These are phyloP conservation scores for Clavaria fumosa DNA, from an alignment of 768 basidiomycete genomes.

Conservation along the genomic window DNA sequence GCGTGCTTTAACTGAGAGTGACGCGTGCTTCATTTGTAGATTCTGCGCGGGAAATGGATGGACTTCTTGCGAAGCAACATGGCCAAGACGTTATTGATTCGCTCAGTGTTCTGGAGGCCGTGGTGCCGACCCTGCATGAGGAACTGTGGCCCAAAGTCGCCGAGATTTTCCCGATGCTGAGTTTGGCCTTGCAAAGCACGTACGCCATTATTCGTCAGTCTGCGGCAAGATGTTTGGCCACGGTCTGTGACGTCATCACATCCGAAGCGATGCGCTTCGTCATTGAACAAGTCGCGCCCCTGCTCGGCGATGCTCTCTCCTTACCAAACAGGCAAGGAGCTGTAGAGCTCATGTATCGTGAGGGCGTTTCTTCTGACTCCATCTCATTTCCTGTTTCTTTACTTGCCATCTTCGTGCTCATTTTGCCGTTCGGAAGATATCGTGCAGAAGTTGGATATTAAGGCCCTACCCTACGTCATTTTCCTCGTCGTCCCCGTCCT, in stretches of 20 bases:
- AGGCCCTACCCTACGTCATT: conserved; percentile 89
- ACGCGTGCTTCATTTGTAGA: conserved; percentile 25
- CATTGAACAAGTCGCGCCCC: conserved; percentile 71
- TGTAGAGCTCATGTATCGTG: conserved; percentile 82
- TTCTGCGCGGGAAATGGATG: conserved; percentile 42
- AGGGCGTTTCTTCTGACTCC: too few species aligned
- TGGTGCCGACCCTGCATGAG: conserved; percentile 60
- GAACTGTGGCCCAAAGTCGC: conserved; percentile 53
- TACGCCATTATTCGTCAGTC: conserved; percentile 85
- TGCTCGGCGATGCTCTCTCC: conserved; percentile 63
- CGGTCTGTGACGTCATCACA: conserved; percentile 76
- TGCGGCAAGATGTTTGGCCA: conserved; percentile 76
- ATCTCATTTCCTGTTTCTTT: too few species aligned
- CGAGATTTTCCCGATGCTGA: conserved; percentile 62
- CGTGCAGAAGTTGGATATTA: conserved; percentile 82
- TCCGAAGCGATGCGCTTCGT: conserved; percentile 77
- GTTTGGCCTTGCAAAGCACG: conserved; percentile 64
- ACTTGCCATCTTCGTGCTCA: conserved; percentile 7
- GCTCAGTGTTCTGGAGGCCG: conserved; percentile 74
- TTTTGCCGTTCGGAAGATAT: conserved; percentile 51
- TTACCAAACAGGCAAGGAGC: conserved; percentile 76
- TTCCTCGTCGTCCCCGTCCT: conserved; percentile 94
- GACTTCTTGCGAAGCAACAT: conserved; percentile 48
- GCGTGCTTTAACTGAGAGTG: conserved; percentile 1
- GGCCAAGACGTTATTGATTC: conserved; percentile 91